Percentiles rank a stretch among this genome's conserved stretches.
phyloP scores from a whole-genome alignment of 2,329 filamentous ascomycete genomes.

The Xylaria multiplex region DNA sequence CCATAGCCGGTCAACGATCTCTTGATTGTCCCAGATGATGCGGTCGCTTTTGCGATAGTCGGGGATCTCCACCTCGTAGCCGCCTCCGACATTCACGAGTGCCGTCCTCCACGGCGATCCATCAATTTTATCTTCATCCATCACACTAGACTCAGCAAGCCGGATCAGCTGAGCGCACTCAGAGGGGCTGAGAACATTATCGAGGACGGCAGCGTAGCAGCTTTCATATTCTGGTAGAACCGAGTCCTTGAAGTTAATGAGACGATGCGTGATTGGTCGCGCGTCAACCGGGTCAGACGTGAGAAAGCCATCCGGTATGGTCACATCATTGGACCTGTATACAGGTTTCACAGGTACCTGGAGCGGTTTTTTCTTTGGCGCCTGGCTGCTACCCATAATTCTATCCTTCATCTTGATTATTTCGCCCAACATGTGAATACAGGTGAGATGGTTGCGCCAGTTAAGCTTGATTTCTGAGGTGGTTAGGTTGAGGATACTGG shows the following conservation, averaged over 20 bases:
- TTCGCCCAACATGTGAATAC: conserved; percentile 20
- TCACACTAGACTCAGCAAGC: conserved; percentile 63
- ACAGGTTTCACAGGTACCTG: conserved; percentile 43
- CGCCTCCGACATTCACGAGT: conserved; percentile 72
- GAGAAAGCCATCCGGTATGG: conserved; percentile 60
- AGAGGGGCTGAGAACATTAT: conserved; percentile 67
- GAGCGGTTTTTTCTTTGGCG: conserved; percentile 5
- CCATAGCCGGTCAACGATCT: conserved; percentile 72
- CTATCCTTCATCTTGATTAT: conserved; percentile 16
- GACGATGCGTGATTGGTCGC: conserved; percentile 55
- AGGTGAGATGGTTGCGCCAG: background rate
- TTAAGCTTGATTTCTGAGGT: background rate
- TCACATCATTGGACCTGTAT: conserved; percentile 52
- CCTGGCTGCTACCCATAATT: background rate
- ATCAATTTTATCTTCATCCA: conserved; percentile 54
- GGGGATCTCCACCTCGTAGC: conserved; percentile 65
- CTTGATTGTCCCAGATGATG: conserved; percentile 77
- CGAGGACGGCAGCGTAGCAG: conserved; percentile 69
- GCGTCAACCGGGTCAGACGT: conserved; percentile 54
- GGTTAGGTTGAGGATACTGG: background rate
- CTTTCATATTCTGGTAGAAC: conserved; percentile 63
- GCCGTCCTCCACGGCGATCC: conserved; percentile 71
- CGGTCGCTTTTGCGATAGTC: conserved; percentile 76
- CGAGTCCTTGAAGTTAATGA: conserved; percentile 65
- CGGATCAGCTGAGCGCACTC: conserved; percentile 69